phyloP scores from a whole-genome alignment of 2,329 filamentous ascomycete species.

The Ceratocystis cubensis region DNA sequence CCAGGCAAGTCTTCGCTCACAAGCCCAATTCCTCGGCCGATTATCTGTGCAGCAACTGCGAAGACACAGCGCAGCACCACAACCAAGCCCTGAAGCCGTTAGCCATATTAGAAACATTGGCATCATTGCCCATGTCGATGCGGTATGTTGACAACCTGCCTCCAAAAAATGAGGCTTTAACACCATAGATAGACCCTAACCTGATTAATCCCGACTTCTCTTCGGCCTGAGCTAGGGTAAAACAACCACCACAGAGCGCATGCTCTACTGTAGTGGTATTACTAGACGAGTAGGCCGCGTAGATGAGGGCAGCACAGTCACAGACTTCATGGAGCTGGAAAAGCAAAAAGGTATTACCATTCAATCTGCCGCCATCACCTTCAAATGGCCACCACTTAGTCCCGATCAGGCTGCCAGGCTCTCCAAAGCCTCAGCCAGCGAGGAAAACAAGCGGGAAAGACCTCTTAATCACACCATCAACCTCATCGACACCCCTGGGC shows the following conservation, averaged over 20 bases:
- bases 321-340: slow-evolving; percentile 90
- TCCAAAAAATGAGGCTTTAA: not conserved
- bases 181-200: not conserved
- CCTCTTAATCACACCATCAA: slow-evolving; percentile 49
- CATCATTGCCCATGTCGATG: slow-evolving; percentile 97
- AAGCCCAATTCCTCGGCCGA: not conserved
- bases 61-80: slow-evolving; percentile 6
- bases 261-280: slow-evolving; percentile 92
- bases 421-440: not conserved
- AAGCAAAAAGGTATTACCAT: slow-evolving; percentile 58
- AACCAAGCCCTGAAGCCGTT: not conserved
- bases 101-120: slow-evolving; percentile 70
- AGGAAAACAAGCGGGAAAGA: not conserved
- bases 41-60: slow-evolving; percentile 13
- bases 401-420: slow-evolving; percentile 25
- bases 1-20: not conserved
- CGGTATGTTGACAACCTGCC: slow-evolving; percentile 35
- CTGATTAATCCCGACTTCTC: not conserved
- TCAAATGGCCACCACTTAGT: slow-evolving; percentile 63
- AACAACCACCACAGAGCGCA: slow-evolving; percentile 96
- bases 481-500: slow-evolving; percentile 89
- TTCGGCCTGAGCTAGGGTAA: slow-evolving; percentile 49
- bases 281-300: slow-evolving; percentile 80
- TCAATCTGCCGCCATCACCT: slow-evolving; percentile 89
- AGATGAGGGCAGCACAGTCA: slow-evolving; percentile 91